Conservation (phyloP, 129 eudicot genomes). For the Dittrichia graveolens region DNA sequence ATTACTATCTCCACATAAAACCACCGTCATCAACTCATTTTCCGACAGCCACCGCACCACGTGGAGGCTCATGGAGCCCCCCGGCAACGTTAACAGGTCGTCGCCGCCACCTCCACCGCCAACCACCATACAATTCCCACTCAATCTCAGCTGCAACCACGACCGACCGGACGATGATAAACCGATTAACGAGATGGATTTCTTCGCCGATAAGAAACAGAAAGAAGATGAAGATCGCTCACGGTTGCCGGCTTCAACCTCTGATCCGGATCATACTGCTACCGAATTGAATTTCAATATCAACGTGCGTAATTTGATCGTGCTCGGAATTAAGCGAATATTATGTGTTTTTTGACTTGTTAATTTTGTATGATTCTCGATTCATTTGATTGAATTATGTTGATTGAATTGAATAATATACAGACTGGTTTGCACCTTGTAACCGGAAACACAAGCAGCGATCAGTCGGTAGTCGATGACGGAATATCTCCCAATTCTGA, state of each 20-base stretch:
- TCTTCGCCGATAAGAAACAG: conserved; percentile 50
- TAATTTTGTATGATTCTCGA: neutral
- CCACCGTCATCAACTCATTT: conserved; percentile 34
- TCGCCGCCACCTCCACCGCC: conserved; percentile 40
- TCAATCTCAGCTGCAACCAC: conserved; percentile 46
- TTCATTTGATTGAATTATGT: neutral
- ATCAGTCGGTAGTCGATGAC: conserved; percentile 64
- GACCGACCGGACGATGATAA: neutral
- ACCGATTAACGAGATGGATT: conserved; percentile 60
- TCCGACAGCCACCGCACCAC: conserved; percentile 34
- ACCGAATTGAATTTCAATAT: conserved; percentile 47
- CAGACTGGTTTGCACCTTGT: conserved; percentile 73
- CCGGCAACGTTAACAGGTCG: conserved; percentile 23
- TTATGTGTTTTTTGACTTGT: neutral
- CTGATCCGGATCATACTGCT: conserved; percentile 21
- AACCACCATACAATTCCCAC: conserved; percentile 62
- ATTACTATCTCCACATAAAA: conserved; percentile 29
- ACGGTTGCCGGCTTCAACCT: conserved; percentile 13
- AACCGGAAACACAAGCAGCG: conserved; percentile 58
- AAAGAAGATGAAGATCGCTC: conserved; percentile 22
- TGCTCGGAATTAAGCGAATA: neutral
- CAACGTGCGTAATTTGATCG: conserved; percentile 42
- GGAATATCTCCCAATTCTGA: conserved; percentile 58
- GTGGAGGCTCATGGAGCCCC: conserved; percentile 29
- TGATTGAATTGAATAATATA: conserved; percentile 13